These are phyloP conservation scores for Hygrophorus russula DNA, from an alignment of 768 basidiomycete species.

Conservation along the genomic window DNA sequence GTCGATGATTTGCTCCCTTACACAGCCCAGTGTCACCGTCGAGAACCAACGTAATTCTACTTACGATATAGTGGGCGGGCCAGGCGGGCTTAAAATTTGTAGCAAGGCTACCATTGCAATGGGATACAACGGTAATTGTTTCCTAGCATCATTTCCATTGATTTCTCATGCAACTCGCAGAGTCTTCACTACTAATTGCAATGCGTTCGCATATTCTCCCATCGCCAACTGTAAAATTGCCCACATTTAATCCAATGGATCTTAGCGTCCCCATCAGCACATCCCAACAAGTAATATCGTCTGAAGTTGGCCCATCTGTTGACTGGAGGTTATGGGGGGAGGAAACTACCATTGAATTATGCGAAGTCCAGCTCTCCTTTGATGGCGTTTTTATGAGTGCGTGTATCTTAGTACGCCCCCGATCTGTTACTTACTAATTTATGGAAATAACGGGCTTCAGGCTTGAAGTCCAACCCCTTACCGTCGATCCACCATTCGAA, in stretches of 20 bases:
- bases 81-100: constrained; percentile 35
- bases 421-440: constrained; percentile 1
- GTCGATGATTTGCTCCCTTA: constrained; percentile 38
- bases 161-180: constrained; percentile 14
- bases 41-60: constrained; percentile 23
- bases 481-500: constrained; percentile 29
- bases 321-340: constrained; percentile 50
- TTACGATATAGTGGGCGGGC: constrained; percentile 20
- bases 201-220: constrained; percentile 48
- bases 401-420: constrained; percentile 9
- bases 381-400: constrained; percentile 34
- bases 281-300: constrained; percentile 8
- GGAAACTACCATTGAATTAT: constrained; percentile 49
- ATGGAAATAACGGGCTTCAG: constrained; percentile 16
- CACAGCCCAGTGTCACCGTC: constrained; percentile 22
- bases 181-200: constrained; percentile 48
- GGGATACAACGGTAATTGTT: constrained; percentile 40
- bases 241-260: constrained; percentile 30
- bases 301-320: constrained; percentile 16
- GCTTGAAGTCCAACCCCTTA: constrained; percentile 30
- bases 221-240: constrained; percentile 10
- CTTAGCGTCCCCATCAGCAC: constrained; percentile 27
- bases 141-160: background rate
- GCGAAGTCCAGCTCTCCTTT: constrained; percentile 42
- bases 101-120: constrained; percentile 48